Conservation (phyloP, 2,329 filamentous ascomycete species). For the Aspergillus clavatus region DNA sequence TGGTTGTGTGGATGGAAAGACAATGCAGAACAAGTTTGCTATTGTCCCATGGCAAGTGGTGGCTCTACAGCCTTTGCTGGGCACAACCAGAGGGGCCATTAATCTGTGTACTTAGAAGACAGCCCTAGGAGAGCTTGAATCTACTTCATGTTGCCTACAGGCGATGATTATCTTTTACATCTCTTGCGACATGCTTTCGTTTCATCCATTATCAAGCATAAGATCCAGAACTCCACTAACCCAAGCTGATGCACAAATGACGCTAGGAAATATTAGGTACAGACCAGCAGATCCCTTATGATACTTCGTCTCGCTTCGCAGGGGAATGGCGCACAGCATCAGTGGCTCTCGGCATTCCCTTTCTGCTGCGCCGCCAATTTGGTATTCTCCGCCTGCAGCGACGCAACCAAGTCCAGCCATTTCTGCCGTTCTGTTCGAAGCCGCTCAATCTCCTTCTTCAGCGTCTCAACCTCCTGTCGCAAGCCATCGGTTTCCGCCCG, state of each 20-base stretch:
- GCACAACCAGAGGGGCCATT: no score
- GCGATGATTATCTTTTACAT: not conserved
- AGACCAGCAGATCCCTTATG: no score
- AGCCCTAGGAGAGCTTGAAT: no score
- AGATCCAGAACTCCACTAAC: not conserved
- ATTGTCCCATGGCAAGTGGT: no score
- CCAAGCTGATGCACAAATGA: not conserved
- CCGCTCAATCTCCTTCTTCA: conserved; percentile 47
- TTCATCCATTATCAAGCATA: no score
- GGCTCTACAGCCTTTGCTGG: no score
- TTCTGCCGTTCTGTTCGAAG: conserved; percentile 48
- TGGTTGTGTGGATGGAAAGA: no score
- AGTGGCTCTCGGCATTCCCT: not conserved
- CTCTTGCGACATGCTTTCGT: not conserved
- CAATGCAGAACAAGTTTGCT: no score
- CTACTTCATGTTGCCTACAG: no score
- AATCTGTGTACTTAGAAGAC: no score
- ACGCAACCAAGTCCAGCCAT: conserved; percentile 48
- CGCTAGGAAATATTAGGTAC: not conserved
- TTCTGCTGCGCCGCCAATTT: conserved; percentile 28
- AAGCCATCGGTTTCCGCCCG: conserved; percentile 44
- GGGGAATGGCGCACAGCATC: no score
- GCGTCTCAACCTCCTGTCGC: conserved; percentile 42
- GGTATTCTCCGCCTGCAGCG: conserved; percentile 56
- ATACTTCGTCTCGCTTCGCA: no score